Conservation (phyloP, 495 filamentous ascomycete genomes). For the Neurospora pannonica region DNA sequence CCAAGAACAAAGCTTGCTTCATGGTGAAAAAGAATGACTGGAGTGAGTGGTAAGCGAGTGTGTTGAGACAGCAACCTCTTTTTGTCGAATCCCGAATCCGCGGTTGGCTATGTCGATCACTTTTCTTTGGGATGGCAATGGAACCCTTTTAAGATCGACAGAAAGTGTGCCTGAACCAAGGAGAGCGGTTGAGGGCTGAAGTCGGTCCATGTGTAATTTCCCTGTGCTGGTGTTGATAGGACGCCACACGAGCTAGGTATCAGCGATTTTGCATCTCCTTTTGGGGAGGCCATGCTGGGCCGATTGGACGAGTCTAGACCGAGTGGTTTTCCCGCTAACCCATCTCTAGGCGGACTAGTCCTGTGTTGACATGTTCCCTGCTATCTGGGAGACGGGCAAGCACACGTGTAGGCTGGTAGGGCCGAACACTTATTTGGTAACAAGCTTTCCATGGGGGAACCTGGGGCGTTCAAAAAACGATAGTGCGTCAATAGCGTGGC, state of each 20-base stretch:
- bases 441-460: background rate
- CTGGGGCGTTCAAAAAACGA: background rate
- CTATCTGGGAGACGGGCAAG: background rate
- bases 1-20: slow-evolving; percentile 4
- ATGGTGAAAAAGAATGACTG: slow-evolving; percentile 3
- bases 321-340: background rate
- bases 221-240: background rate
- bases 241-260: background rate
- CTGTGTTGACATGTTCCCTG: background rate
- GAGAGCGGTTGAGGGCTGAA: background rate
- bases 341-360: background rate
- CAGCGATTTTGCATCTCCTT: background rate
- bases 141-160: background rate
- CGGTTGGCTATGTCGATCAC: background rate
- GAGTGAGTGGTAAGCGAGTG: slow-evolving; percentile 1
- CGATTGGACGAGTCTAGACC: background rate
- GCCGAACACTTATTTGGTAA: background rate
- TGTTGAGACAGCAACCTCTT: background rate
- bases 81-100: background rate
- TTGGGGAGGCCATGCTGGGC: background rate
- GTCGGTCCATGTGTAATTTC: background rate
- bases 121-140: background rate
- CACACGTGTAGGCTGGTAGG: background rate
- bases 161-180: background rate
- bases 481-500: background rate